phyloP scores from a whole-genome alignment of 495 filamentous ascomycete genomes.

The Evernia prunastri region DNA sequence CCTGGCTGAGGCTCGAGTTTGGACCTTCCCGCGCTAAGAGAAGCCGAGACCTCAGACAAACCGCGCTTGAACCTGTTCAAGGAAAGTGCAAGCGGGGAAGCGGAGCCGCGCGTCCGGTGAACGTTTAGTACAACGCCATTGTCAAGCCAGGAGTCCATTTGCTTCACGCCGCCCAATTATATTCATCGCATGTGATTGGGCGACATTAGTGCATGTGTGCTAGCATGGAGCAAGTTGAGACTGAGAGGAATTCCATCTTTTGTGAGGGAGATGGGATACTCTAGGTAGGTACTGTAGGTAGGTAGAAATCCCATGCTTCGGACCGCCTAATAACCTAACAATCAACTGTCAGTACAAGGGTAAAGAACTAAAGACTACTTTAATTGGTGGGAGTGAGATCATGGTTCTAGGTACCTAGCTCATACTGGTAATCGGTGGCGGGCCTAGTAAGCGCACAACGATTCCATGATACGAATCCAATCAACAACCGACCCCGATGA shows the following conservation, averaged over 20 bases:
- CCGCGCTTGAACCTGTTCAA: neutral
- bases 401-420: too few relatives aligned
- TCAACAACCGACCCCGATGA: too few relatives aligned
- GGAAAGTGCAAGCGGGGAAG: neutral
- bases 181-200: neutral
- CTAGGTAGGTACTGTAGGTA: neutral
- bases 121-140: neutral
- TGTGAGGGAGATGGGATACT: neutral
- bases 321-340: neutral
- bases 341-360: neutral
- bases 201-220: neutral
- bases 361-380: too few relatives aligned
- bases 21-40: neutral
- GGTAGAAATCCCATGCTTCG: neutral
- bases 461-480: too few relatives aligned
- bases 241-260: too few relatives aligned
- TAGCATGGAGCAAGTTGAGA: neutral
- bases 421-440: too few relatives aligned
- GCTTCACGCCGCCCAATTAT: neutral
- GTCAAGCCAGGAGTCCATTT: neutral
- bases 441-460: too few relatives aligned
- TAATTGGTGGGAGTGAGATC: too few relatives aligned
- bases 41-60: neutral
- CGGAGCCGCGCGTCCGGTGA: neutral
- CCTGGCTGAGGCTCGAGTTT: too few relatives aligned